Evolutionary conservation across 148 eudicot species (phyloP).

Genomic region (Chenopodium suecicum): DNA sequence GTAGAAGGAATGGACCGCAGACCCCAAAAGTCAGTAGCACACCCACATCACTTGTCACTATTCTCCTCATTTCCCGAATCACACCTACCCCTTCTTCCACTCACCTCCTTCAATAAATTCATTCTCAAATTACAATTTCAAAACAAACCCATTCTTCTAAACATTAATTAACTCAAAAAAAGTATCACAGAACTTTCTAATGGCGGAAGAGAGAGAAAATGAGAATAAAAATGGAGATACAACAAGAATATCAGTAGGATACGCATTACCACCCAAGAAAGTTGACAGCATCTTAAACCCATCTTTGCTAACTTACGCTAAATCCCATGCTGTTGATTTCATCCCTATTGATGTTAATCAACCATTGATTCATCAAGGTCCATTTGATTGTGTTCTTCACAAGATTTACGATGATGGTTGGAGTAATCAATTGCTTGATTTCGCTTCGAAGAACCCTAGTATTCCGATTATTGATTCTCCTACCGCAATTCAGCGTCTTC

Average conservation of each 20-base stretch:
- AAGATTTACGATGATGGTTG: conserved; percentile 48
- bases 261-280: conserved; percentile 50
- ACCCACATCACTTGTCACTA: no score
- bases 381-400: conserved; percentile 59
- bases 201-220: neutral
- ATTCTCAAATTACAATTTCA: no score
- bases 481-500: conserved; percentile 45
- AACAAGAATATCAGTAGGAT: conserved; percentile 35
- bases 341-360: conserved; percentile 36
- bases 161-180: no score
- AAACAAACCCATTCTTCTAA: no score
- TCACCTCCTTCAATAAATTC: no score
- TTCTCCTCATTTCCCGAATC: no score
- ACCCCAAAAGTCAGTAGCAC: no score
- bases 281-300: conserved; percentile 37
- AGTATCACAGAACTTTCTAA: neutral
- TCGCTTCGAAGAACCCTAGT: conserved; percentile 32
- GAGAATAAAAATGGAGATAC: neutral
- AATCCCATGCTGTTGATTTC: conserved; percentile 40
- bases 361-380: conserved; percentile 48
- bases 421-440: conserved; percentile 35
- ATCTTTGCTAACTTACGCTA: conserved; percentile 37
- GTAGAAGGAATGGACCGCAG: no score
- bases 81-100: no score
- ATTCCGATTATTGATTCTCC: conserved; percentile 45